Evolutionary conservation across 2,329 filamentous ascomycete genomes (phyloP), one percentile per base, ranked within the genome.

Genomic region (Tolypocladium ophioglossoides): DNA sequence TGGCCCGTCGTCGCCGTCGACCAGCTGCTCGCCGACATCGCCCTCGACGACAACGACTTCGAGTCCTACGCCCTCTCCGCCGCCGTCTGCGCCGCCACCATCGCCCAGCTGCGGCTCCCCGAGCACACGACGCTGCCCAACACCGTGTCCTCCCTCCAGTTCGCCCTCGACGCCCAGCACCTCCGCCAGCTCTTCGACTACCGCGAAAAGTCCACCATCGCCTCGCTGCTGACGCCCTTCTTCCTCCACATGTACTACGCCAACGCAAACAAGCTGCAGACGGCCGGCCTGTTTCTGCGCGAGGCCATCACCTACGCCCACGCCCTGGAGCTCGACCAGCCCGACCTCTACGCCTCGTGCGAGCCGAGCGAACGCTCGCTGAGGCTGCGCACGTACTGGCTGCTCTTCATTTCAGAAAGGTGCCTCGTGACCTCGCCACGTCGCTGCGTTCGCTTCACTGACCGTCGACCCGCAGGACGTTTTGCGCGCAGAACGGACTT

Each of bases 161-260:
- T 34, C 32, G 32, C 32, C 32, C 10, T 34, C 9, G 32, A 34
- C 6, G 32, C 10, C 9, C 32, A 34, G 32, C 32, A 34, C 32
- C 6, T 10, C 6, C 2, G 32, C 2, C 32, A 11, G 10, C 32
- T 34, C 3, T 34, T 11, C 10, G 32, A 34, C 8, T 34, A 11
- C 32, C 32, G 32, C 30, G 30, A 30, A 8, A 6, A 8, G 4
- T 30, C 4, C 30, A 8, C 30, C 30, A 30, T 30, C 4, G 2
- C 30, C 4, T 66, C 63, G 3, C 41, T 63, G 12, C 37, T 66
- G 6, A 63, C 59, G 44, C 57, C 64, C 0, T 65, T 66, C 52
- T 65, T 66, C 40, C 53, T 66, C 1, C 63, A 66, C 44, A 55
- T 66, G 20, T 66, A 66, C 46, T 64, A 62, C 35, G 59, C 64